Base-by-base conservation (phyloP, 129 eudicot species). In the Artemisia annua region DNA sequence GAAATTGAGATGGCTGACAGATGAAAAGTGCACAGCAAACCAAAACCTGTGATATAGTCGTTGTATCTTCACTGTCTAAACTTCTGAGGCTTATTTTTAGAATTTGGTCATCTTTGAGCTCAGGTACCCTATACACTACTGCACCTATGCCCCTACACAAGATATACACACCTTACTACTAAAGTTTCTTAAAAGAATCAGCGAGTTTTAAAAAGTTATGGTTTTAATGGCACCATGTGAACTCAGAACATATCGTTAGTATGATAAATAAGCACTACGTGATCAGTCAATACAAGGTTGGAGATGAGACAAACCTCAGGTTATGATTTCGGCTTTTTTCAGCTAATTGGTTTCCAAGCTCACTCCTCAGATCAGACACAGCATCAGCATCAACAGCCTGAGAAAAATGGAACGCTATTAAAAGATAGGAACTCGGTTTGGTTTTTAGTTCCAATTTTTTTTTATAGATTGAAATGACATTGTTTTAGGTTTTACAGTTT, bases 291-390 rank as follows among this genome's bases (percentile, higher is more conserved):
- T 12, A 7, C 14, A 26, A 70, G 43, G 19, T 22, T n/a, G 76
- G 63, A 56, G 8, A 22, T 14, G 53, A 61, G 53, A 66, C 81
- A 66, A 64, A 90, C 96, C 96, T 90, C 77, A 93, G 76, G 50
- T 84, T 85, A 79, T 76, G 84, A 22, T 76, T 77, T 35, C 73
- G 91, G 86, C 98, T 93, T 78, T 93, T 93, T 69, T 76, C 80
- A 61, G 98, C 98, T 63, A 93, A 75, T 71, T 93, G 97, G 76
- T 93, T 81, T 58, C 98, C 98, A 73, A 93, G 92, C 74, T 93
- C 98, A 81, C 98, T 93, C 78, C 98, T 89, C 73, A 93, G 71
- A 76, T 90, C 97, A 58, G 83, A 66, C 20, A 87, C 72, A 48
- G 86, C 77, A 86, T 93, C 97, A 59, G 92, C 98, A 82, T 85